Conservation (phyloP, 352 stramenopile species). For the Phytophthora hibernalis region DNA sequence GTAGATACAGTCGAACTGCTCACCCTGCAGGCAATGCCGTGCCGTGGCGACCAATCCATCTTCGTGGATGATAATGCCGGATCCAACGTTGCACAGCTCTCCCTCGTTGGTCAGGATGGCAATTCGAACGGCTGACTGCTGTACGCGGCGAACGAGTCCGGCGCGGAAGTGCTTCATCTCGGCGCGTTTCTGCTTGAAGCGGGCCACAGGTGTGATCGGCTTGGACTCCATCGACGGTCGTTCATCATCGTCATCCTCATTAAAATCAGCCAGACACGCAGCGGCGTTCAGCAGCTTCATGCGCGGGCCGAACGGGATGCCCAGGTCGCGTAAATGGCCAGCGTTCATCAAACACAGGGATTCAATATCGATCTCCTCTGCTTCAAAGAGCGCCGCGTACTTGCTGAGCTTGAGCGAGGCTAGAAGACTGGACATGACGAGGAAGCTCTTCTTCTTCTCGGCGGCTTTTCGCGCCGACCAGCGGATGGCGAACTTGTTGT, state of each 20-base stretch:
- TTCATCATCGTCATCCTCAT: constrained; percentile 83
- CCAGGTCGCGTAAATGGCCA: constrained; percentile 80
- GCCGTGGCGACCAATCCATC: constrained; percentile 80
- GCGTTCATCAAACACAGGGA: constrained; percentile 89
- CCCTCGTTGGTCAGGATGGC: constrained; percentile 87
- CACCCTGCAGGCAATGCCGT: constrained; percentile 80
- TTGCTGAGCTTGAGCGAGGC: constrained; percentile 83
- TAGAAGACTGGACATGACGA: constrained; percentile 85
- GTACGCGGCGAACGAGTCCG: constrained; percentile 84
- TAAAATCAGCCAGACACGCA: constrained; percentile 83
- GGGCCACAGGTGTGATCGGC: constrained; percentile 75
- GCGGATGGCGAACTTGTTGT: constrained; percentile 87
- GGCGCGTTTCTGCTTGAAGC: constrained; percentile 80
- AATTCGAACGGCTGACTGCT: constrained; percentile 87
- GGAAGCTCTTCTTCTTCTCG: constrained; percentile 91
- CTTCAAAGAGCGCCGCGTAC: constrained; percentile 86
- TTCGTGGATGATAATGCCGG: constrained; percentile 88
- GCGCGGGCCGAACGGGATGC: constrained; percentile 83
- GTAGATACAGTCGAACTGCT: constrained; percentile 90
- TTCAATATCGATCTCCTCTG: constrained; percentile 91
- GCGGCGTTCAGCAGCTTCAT: constrained; percentile 89
- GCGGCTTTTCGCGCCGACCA: constrained; percentile 83
- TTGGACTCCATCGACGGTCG: constrained; percentile 67
- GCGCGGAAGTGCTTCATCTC: constrained; percentile 90
- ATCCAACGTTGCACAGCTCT: constrained; percentile 87